These are phyloP conservation scores for Oryza brachyantha DNA, from an alignment of 176 grass and related monocot genomes.

Conservation along the genomic window DNA sequence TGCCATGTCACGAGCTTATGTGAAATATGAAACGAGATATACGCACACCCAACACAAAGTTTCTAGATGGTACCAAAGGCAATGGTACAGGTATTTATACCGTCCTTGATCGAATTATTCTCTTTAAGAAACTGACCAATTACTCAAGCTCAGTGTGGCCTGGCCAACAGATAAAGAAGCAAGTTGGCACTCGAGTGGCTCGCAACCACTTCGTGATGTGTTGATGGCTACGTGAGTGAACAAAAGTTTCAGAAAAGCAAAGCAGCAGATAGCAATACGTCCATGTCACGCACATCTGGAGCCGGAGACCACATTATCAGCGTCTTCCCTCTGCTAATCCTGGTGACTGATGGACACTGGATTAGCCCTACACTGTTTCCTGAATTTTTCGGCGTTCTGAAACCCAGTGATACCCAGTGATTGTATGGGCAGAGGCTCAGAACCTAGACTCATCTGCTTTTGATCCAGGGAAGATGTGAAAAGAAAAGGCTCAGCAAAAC, in stretches of 20 bases:
- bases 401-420: background rate
- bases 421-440: background rate
- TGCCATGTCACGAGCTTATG: background rate
- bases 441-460: background rate
- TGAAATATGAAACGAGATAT: background rate
- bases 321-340: background rate
- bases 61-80: background rate
- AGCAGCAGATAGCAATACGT: background rate
- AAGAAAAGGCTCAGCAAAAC: background rate
- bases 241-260: background rate
- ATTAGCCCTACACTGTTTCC: background rate
- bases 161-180: background rate
- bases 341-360: background rate
- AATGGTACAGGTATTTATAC: background rate
- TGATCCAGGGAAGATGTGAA: background rate
- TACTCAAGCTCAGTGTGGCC: background rate
- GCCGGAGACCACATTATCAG: background rate
- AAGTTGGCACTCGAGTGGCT: constrained; percentile 8
- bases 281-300: background rate
- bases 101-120: background rate
- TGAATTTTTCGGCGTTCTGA: background rate
- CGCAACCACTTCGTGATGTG: background rate
- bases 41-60: background rate
- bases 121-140: background rate
- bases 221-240: constrained; percentile 11